Evolutionary conservation across 1,284 basidiomycete genomes (phyloP), one percentile per base, ranked within the genome.

Genomic region (Apiotrichum porosum): DNA sequence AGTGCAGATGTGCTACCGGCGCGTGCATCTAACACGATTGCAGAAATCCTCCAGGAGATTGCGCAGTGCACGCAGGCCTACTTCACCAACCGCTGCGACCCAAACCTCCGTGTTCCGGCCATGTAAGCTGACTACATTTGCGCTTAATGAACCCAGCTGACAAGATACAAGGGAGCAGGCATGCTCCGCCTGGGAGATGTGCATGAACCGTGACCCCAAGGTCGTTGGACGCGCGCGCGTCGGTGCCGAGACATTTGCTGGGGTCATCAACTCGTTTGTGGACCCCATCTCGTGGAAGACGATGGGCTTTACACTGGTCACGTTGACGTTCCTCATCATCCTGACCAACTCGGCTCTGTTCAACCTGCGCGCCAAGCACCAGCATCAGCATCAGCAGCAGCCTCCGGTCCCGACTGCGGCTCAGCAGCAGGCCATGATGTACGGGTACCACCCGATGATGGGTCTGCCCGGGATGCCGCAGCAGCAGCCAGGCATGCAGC

Each of bases 211-310:
- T 47, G 91, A 97, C 75, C 91, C 91, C 37, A 84, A 84, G 22
- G 84, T 86, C 31, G 83, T 95, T 19, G 91, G 91, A 1, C 85
- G 89, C 42, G 88, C 91, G 47, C 83, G 83, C 57, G 86, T 97
- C 58, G 85, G 87, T 37, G 92, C 94, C 44, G 91, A 97, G 76
- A 84, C 94, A 40, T 85, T 97, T 69, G 94, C 90, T 40, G 93
- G 95, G 62, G 88, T 97, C 32, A 83, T 97, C 61, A 95, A 97
- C 70, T 84, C 88, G 9, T 98, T 98, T 68, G 88, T 97, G 24
- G 94, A 97, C 67, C 85, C 88, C 36, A 93, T 97, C 68, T 92
- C 85, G 71, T 97, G 91, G 89, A 95, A 94, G 76, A 93, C 90
- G 15, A 78, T 97, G 76, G 89, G 88, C 56, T 91, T 91, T 74